These are phyloP conservation scores for Globisporangium heterothallicum DNA, from an alignment of 352 stramenopile genomes.

Conservation along the genomic window DNA sequence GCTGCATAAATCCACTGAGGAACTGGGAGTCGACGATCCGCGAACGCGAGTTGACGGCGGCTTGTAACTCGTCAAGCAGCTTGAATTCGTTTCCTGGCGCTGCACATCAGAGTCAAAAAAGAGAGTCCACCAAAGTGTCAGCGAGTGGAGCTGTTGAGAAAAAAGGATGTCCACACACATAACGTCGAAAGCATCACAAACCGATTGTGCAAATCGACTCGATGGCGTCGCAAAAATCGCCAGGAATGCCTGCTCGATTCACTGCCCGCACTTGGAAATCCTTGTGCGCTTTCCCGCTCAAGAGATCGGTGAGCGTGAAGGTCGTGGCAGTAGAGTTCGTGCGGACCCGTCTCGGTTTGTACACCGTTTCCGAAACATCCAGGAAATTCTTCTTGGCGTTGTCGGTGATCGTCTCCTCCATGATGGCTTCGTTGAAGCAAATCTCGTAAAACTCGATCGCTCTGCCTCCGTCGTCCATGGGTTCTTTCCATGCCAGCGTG, in stretches of 20 bases:
- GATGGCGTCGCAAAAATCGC: constrained; percentile 40
- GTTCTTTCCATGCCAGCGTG: constrained; percentile 55
- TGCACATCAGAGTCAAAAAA: constrained; percentile 13
- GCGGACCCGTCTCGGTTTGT: constrained; percentile 44
- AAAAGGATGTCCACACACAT: no score
- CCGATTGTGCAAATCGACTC: constrained; percentile 61
- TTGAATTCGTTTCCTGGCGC: constrained; percentile 58
- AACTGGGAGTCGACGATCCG: constrained; percentile 71
- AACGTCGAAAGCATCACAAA: constrained; percentile 16
- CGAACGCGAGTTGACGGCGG: constrained; percentile 65
- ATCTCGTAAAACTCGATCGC: constrained; percentile 66
- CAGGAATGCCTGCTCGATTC: constrained; percentile 46
- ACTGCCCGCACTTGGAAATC: constrained; percentile 61
- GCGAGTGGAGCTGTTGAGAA: no score
- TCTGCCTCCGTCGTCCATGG: constrained; percentile 50
- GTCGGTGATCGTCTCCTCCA: constrained; percentile 36
- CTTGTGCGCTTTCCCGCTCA: constrained; percentile 63
- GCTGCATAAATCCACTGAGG: constrained; percentile 78
- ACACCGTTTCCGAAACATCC: constrained; percentile 52
- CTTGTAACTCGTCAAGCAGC: constrained; percentile 71
- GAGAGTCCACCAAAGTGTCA: not conserved
- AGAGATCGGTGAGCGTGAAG: constrained; percentile 37
- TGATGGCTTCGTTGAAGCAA: constrained; percentile 50
- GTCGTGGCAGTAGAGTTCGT: constrained; percentile 32
- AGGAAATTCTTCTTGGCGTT: constrained; percentile 32